Percentiles rank a stretch among this genome's conserved stretches.
These are phyloP conservation scores for Lepidium didymum DNA, from an alignment of 345 rosid species.

Conservation along the genomic window DNA sequence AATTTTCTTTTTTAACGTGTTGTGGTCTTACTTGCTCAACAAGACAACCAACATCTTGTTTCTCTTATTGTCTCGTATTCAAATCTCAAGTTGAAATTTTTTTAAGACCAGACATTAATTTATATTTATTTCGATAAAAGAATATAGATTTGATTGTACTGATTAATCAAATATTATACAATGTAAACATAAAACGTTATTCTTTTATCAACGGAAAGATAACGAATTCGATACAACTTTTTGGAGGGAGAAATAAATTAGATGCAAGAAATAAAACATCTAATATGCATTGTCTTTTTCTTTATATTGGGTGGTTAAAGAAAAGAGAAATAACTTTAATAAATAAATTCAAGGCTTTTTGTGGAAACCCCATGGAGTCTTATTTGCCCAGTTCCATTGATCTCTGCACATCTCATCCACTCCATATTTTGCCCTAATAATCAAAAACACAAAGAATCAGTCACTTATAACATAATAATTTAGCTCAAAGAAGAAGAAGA, in stretches of 20 bases:
- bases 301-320: background rate
- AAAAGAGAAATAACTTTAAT: background rate
- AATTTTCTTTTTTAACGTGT: background rate
- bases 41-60: background rate
- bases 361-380: constrained; percentile 83
- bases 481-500: background rate
- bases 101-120: no score
- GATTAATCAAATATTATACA: background rate
- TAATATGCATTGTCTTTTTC: background rate
- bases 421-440: constrained; percentile 82
- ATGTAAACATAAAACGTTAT: background rate
- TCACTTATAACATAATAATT: background rate
- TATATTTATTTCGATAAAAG: no score
- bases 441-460: background rate
- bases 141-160: background rate
- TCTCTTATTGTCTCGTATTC: background rate
- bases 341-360: constrained; percentile 34
- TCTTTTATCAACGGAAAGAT: constrained; percentile 5
- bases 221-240: background rate
- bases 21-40: constrained; percentile 7
- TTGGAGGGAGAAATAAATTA: background rate
- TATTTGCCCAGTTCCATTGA: constrained; percentile 94
- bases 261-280: background rate
- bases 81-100: background rate
- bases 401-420: constrained; percentile 88